Conservation (phyloP, 176 grass and related monocot species). For the Tuctoria greenei region DNA sequence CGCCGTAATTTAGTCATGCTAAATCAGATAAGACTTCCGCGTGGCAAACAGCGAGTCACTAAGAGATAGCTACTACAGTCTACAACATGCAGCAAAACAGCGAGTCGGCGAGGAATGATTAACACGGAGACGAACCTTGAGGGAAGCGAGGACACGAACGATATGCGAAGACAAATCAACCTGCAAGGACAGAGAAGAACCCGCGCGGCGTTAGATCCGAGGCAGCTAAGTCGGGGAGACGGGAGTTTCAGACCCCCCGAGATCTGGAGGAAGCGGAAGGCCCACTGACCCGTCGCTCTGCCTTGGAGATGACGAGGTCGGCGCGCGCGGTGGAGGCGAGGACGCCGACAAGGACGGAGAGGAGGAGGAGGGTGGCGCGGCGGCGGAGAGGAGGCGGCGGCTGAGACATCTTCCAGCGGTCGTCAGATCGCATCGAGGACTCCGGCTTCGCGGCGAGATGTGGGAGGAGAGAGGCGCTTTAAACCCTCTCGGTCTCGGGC, state of each 20-base stretch:
- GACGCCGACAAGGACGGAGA: not conserved
- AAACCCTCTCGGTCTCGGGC: conserved; percentile 39
- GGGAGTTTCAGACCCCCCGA: not conserved
- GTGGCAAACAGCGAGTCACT: not conserved
- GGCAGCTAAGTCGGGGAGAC: not conserved
- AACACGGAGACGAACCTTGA: conserved; percentile 57
- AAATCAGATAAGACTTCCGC: not conserved
- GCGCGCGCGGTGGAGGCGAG: conserved; percentile 47
- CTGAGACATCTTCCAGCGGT: conserved; percentile 42
- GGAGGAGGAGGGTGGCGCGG: not conserved
- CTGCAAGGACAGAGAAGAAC: conserved; percentile 38
- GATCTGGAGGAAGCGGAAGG: conserved; percentile 30
- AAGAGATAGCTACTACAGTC: not conserved
- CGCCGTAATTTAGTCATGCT: not conserved
- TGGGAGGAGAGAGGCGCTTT: conserved; percentile 13
- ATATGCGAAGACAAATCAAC: conserved; percentile 93
- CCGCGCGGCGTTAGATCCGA: conserved; percentile 21
- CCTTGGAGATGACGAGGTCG: conserved; percentile 80
- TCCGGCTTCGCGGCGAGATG: no score
- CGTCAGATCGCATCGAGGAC: conserved; percentile 32
- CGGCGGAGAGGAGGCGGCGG: not conserved
- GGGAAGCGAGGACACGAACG: conserved; percentile 58
- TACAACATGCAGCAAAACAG: not conserved
- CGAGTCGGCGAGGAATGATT: no score
- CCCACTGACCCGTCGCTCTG: conserved; percentile 73